A percentile compares a stretch with the other conserved stretches of the same genome.
phyloP scores from a whole-genome alignment of 257 asterid species.

The Rauvolfia tetraphylla region DNA sequence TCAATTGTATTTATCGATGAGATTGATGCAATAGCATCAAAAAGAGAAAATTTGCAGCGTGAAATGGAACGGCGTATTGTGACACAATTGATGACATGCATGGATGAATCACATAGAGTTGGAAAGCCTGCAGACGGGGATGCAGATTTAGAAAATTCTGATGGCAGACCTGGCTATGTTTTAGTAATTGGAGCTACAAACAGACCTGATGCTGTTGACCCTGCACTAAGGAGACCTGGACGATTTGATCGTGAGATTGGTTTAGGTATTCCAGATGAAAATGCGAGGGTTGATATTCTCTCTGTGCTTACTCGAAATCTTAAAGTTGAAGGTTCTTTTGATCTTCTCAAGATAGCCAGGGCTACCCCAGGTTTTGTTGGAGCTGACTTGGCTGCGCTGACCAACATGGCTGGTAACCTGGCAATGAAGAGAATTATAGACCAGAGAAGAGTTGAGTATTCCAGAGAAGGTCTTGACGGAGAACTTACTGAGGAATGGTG shows the following conservation, averaged over 20 bases:
- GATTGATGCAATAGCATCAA: slow-evolving; percentile 89
- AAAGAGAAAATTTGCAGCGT: slow-evolving; percentile 75
- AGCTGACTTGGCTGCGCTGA: slow-evolving; percentile 76
- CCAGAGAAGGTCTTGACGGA: slow-evolving; percentile 20
- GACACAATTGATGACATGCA: slow-evolving; percentile 79
- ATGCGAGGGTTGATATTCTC: slow-evolving; percentile 64
- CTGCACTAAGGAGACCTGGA: slow-evolving; percentile 92
- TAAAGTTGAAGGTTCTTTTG: slow-evolving; percentile 77
- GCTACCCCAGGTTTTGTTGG: slow-evolving; percentile 88
- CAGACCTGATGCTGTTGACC: slow-evolving; percentile 81
- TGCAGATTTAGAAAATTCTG: slow-evolving; percentile 32
- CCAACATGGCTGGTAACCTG: slow-evolving; percentile 73
- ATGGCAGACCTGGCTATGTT: slow-evolving; percentile 48
- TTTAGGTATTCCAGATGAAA: slow-evolving; percentile 79
- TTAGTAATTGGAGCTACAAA: slow-evolving; percentile 92
- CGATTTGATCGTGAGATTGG: slow-evolving; percentile 82
- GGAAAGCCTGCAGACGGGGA: slow-evolving; percentile 35
- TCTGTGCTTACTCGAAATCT: slow-evolving; percentile 54
- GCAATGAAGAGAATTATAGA: slow-evolving; percentile 79
- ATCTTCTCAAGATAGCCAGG: slow-evolving; percentile 73
- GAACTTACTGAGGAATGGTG: slow-evolving; percentile 57
- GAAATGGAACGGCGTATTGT: slow-evolving; percentile 89
- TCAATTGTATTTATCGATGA: slow-evolving; percentile 96
- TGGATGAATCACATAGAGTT: slow-evolving; percentile 64
- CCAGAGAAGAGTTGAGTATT: slow-evolving; percentile 40